Percentiles rank a stretch among this genome's conserved stretches.
Conservation (phyloP, 495 filamentous ascomycete genomes). For the Aspergillus olivimuriae region DNA sequence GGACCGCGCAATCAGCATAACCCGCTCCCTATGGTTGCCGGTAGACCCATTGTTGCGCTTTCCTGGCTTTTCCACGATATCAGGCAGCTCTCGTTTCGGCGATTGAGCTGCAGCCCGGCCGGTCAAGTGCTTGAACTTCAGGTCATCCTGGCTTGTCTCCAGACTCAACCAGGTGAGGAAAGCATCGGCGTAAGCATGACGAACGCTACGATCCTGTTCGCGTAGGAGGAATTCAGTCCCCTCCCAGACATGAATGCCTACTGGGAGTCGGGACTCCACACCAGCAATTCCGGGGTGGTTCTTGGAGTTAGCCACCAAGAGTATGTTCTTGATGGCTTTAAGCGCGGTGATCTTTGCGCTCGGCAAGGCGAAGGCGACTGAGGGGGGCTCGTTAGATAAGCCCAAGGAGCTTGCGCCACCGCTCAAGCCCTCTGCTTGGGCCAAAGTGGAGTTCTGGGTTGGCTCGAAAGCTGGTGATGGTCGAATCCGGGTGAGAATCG, state of each 20-base stretch:
- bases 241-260: slow-evolving; percentile 79
- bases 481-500: slow-evolving; percentile 69
- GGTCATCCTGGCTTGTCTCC: slow-evolving; percentile 66
- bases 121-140: slow-evolving; percentile 52
- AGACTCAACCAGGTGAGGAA: slow-evolving; percentile 73
- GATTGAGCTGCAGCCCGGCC: slow-evolving; percentile 30
- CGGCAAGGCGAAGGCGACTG: slow-evolving; percentile 59
- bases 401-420: slow-evolving; percentile 3
- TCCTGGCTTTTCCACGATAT: slow-evolving; percentile 33
- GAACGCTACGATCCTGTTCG: slow-evolving; percentile 67
- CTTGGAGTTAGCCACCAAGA: slow-evolving; percentile 68
- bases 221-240: slow-evolving; percentile 83
- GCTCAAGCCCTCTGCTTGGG: slow-evolving; percentile 35
- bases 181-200: slow-evolving; percentile 77
- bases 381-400: slow-evolving; percentile 18
- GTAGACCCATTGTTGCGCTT: slow-evolving; percentile 58
- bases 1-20: slow-evolving; percentile 46
- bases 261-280: slow-evolving; percentile 61
- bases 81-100: slow-evolving; percentile 23
- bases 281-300: slow-evolving; percentile 51
- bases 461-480: slow-evolving; percentile 44
- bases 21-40: slow-evolving; percentile 49
- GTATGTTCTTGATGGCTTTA: slow-evolving; percentile 71
- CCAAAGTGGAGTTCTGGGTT: slow-evolving; percentile 26
- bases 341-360: slow-evolving; percentile 70